Base-by-base conservation (phyloP, 495 filamentous ascomycete genomes). In the Oleoguttula mirabilis region DNA sequence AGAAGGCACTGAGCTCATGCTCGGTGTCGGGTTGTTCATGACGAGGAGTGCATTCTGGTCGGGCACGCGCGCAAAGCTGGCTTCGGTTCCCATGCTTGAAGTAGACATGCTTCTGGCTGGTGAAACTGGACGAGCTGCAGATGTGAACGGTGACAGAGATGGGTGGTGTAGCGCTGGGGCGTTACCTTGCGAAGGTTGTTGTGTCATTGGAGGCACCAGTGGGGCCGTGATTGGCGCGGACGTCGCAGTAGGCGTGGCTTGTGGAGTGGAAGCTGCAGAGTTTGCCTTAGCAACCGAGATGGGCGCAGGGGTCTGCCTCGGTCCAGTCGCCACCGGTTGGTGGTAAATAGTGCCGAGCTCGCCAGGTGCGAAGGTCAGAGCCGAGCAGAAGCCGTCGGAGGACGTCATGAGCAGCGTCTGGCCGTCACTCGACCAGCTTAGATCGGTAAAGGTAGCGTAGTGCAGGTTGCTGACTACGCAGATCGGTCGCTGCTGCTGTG, bases 371-470 rank as follows among this genome's bases (percentile, higher is more conserved):
- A 99, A 99, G 0, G 85, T 76, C 17, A 99, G 67, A 0, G 83
- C 78, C 0, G 92, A 99, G 56, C 92, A 96, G 63, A 95, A 99
- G 0, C 92, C 92, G 56, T 99, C 92, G 0, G 92, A 94, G 1
- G 92, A 96, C 40, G 84, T 88, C 72, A 99, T 95, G 25, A 96
- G 69, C 19, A 99, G 65, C 1, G 88, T 96, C 33, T 81, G 68
- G 2, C 92, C 92, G 60, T 99, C 92, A 49, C 70, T 81, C 1
- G 92, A 92, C 92, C 92, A 99, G 17, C 82, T 81, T 46, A 99
- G 61, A 62, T 99, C 92, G 1, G 92, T 96, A 54, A 99, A 99
- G 0, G 88, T 94, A 5, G 92, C 87, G 60, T 84, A 94, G 51
- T 99, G 92, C 36, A 99, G 56, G 55, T 99, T 99, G 71, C 84